phyloP scores from a whole-genome alignment of 257 asterid species.

The Lithospermum erythrorhizon region DNA sequence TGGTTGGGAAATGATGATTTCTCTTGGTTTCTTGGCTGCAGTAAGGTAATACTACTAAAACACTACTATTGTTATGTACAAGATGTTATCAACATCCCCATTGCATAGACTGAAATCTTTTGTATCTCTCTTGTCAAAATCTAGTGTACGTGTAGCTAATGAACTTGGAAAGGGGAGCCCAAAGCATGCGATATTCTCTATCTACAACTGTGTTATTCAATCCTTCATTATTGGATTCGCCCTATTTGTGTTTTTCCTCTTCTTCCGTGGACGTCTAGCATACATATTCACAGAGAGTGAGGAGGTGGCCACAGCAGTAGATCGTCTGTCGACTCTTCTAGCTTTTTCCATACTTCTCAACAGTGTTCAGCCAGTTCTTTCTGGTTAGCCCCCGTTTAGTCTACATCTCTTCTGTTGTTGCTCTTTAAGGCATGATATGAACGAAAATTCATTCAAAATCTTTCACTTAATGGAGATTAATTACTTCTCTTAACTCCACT shows the following conservation, averaged over 20 bases:
- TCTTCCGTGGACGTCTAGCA: slow-evolving; percentile 42
- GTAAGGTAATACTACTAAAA: slow-evolving; percentile 34
- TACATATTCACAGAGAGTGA: slow-evolving; percentile 40
- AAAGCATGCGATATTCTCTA: slow-evolving; percentile 45
- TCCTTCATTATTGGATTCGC: slow-evolving; percentile 36
- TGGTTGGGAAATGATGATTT: slow-evolving; percentile 78
- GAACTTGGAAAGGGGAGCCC: slow-evolving; percentile 72
- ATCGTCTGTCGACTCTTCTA: slow-evolving; percentile 41
- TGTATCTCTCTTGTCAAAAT: not conserved
- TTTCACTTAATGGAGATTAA: not conserved
- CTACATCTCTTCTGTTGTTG: not conserved
- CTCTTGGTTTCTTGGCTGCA: slow-evolving; percentile 61
- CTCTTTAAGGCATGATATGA: not conserved
- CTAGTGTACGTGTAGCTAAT: slow-evolving; percentile 57
- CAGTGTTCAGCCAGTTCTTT: slow-evolving; percentile 59
- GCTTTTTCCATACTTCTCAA: slow-evolving; percentile 59
- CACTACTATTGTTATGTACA: not conserved
- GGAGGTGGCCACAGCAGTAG: slow-evolving; percentile 38
- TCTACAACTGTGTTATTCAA: slow-evolving; percentile 30
- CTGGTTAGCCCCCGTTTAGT: slow-evolving; percentile 24
- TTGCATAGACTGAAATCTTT: not conserved
- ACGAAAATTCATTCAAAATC: not conserved
- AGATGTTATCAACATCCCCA: not conserved
- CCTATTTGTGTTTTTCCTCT: slow-evolving; percentile 35
- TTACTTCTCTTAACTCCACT: no score